phyloP scores from a whole-genome alignment of 208 protist species.

The Crithidia fasciculata region DNA sequence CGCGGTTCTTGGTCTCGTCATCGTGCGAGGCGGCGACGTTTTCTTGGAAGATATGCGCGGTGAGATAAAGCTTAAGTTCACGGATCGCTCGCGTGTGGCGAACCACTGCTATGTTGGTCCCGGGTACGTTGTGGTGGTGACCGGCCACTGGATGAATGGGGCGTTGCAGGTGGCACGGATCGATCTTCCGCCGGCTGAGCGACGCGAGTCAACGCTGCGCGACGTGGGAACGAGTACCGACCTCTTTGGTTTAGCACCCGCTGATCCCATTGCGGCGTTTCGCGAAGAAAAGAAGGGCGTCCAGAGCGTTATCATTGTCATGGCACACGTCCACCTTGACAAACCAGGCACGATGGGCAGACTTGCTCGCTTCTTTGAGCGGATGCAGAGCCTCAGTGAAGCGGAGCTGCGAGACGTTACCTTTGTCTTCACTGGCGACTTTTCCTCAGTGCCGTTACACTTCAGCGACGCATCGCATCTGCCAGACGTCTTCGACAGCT shows the following conservation, averaged over 20 bases:
- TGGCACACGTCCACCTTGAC: constrained; percentile 87
- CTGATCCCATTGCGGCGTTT: constrained; percentile 48
- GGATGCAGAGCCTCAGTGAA: constrained; percentile 85
- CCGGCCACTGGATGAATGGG: constrained; percentile 61
- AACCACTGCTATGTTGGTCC: constrained; percentile 56
- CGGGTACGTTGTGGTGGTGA: constrained; percentile 75
- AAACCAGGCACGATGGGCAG: constrained; percentile 55
- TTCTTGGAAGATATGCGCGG: constrained; percentile 81
- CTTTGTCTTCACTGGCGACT: constrained; percentile 82
- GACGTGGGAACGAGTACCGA: constrained; percentile 63
- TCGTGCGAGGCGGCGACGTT: constrained; percentile 43
- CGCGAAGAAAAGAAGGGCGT: constrained; percentile 67
- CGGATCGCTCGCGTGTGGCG: constrained; percentile 24
- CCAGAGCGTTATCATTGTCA: constrained; percentile 77
- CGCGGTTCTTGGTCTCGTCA: constrained; percentile 82
- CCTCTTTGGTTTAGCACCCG: constrained; percentile 75
- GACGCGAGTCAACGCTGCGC: constrained; percentile 60
- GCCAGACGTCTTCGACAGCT: constrained; percentile 67
- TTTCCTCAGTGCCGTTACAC: constrained; percentile 67
- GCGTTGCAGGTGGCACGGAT: constrained; percentile 50
- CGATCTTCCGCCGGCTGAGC: constrained; percentile 78
- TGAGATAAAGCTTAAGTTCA: constrained; percentile 50
- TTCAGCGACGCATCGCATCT: constrained; percentile 86
- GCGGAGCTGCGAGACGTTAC: constrained; percentile 79
- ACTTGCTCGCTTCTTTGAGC: constrained; percentile 72